Percentiles rank a stretch among this genome's conserved stretches.
These are phyloP conservation scores for Fulvia fulva DNA, from an alignment of 2,329 filamentous ascomycete species.

Conservation along the genomic window DNA sequence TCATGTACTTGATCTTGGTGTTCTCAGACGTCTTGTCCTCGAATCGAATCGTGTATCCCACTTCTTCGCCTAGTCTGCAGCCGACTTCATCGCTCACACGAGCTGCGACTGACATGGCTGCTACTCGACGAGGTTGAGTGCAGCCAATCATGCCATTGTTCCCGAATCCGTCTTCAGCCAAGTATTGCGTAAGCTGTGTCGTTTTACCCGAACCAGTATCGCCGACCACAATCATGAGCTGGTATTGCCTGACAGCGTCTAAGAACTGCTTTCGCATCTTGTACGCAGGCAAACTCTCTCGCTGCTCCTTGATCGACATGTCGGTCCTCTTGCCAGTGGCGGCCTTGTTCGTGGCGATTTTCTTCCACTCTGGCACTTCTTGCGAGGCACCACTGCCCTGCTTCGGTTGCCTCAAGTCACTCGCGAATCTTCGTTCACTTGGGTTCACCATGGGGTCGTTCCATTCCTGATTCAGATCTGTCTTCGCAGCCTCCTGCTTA, in stretches of 20 bases:
- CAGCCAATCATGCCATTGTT: constrained; percentile 89
- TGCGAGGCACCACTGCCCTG: constrained; percentile 53
- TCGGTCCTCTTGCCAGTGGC: constrained; percentile 81
- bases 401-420: constrained; percentile 70
- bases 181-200: constrained; percentile 90
- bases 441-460: constrained; percentile 91
- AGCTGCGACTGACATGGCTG: constrained; percentile 95
- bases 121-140: constrained; percentile 93
- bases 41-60: constrained; percentile 96
- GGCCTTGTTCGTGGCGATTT: constrained; percentile 68
- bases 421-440: constrained; percentile 82
- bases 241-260: constrained; percentile 80
- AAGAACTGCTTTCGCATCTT: constrained; percentile 84
- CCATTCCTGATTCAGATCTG: constrained; percentile 88
- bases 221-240: constrained; percentile 91
- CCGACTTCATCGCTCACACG: constrained; percentile 95
- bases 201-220: constrained; percentile 98
- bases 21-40: constrained; percentile 85
- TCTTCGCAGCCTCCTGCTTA: constrained; percentile 69
- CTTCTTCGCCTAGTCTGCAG: constrained; percentile 82
- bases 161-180: constrained; percentile 87
- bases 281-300: constrained; percentile 83
- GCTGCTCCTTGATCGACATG: constrained; percentile 91
- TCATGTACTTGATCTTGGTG: constrained; percentile 99
- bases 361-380: constrained; percentile 88